A percentile compares a stretch with the other conserved stretches of the same genome.
Evolutionary conservation across 768 basidiomycete genomes (phyloP).

Genomic region (Suillus brevipes): DNA sequence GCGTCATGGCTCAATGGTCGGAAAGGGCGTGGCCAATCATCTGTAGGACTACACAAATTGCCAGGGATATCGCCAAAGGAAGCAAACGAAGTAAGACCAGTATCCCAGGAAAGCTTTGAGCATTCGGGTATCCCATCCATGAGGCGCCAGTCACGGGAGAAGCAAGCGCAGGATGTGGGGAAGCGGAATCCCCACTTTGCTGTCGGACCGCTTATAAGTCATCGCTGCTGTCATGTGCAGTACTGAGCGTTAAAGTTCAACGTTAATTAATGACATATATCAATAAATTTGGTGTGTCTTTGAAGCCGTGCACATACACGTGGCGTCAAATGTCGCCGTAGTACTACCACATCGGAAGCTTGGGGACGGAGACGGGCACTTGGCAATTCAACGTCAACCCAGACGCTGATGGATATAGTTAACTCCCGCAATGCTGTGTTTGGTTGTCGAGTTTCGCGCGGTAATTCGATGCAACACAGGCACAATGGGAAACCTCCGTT

Average conservation of each 20-base stretch:
- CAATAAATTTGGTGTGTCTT: constrained; percentile 21
- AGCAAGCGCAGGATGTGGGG: constrained; percentile 10
- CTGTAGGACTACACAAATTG: constrained; percentile 60
- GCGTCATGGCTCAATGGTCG: constrained; percentile 50
- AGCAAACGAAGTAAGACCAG: constrained; percentile 38
- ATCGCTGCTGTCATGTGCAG: constrained; percentile 29
- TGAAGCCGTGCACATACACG: constrained; percentile 27
- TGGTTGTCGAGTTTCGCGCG: constrained; percentile 22
- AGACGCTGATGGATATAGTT: constrained; percentile 11
- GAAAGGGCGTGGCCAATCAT: constrained; percentile 66
- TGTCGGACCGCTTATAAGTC: constrained; percentile 29
- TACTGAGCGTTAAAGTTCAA: constrained; percentile 22
- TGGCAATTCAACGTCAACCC: constrained; percentile 4
- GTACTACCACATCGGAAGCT: constrained; percentile 9
- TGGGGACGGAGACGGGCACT: constrained; percentile 7
- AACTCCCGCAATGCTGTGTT: constrained; percentile 9
- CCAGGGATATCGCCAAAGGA: constrained; percentile 64
- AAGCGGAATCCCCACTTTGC: constrained; percentile 5
- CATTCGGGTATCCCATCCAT: constrained; percentile 21
- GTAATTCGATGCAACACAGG: constrained; percentile 23
- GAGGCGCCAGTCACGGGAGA: constrained; percentile 7
- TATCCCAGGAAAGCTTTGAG: constrained; percentile 15
- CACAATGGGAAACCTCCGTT: constrained; percentile 11
- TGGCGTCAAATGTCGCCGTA: constrained; percentile 19
- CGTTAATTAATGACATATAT: constrained; percentile 13